phyloP scores from a whole-genome alignment of 306 rosid species.

The Geum urbanum region DNA sequence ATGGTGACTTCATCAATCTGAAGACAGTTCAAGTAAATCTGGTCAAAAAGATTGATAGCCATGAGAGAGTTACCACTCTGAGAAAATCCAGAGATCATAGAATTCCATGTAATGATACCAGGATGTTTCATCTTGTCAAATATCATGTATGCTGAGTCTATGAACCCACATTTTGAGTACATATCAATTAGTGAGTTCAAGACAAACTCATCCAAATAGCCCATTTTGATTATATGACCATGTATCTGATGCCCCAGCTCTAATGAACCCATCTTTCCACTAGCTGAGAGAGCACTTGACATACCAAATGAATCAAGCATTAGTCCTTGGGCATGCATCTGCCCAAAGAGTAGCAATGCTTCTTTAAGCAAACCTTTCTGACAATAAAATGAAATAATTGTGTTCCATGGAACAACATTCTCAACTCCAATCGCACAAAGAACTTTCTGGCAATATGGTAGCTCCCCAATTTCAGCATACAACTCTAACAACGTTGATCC shows the following conservation, averaged over 20 bases:
- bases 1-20: slow-evolving; percentile 67
- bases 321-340: slow-evolving; percentile 51
- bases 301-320: slow-evolving; percentile 73
- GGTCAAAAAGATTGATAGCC: slow-evolving; percentile 69
- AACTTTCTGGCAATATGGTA: slow-evolving; percentile 42
- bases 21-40: slow-evolving; percentile 47
- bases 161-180: slow-evolving; percentile 81
- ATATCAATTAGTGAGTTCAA: slow-evolving; percentile 72
- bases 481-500: slow-evolving; percentile 67
- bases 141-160: slow-evolving; percentile 50
- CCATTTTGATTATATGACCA: slow-evolving; percentile 59
- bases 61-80: slow-evolving; percentile 62
- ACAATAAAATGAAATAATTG: slow-evolving; percentile 54
- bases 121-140: slow-evolving; percentile 38
- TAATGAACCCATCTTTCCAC: slow-evolving; percentile 54
- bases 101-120: slow-evolving; percentile 77
- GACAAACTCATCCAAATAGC: slow-evolving; percentile 63
- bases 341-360: slow-evolving; percentile 50
- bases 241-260: slow-evolving; percentile 73
- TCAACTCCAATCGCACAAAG: slow-evolving; percentile 41
- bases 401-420: slow-evolving; percentile 59
- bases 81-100: slow-evolving; percentile 76
- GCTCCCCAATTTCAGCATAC: slow-evolving; percentile 53
- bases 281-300: slow-evolving; percentile 74
- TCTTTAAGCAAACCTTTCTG: slow-evolving; percentile 49